Evolutionary conservation across 2,329 filamentous ascomycete genomes (phyloP).

Genomic region (Akanthomyces uredinophilus): DNA sequence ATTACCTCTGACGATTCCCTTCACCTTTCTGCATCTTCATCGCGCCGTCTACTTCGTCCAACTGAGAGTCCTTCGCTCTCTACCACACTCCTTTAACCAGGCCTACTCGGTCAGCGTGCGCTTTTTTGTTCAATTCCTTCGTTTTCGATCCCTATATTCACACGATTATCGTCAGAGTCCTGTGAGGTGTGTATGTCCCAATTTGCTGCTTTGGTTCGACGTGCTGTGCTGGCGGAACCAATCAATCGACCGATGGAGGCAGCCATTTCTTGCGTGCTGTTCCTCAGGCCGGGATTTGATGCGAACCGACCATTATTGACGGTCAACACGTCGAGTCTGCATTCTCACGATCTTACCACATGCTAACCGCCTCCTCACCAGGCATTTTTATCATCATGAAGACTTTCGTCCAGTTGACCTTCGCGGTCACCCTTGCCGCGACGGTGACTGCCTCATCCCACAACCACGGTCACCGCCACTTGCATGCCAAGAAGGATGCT

Average conservation of each 20-base stretch:
- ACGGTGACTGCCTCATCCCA: constrained; percentile 55
- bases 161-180: neutral
- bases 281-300: neutral
- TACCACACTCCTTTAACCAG: constrained; percentile 48
- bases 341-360: neutral
- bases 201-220: neutral
- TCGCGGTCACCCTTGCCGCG: constrained; percentile 48
- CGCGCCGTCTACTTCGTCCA: constrained; percentile 35
- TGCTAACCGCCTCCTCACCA: neutral
- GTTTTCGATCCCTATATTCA: constrained; percentile 19
- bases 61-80: constrained; percentile 49
- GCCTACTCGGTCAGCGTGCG: constrained; percentile 23
- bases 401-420: constrained; percentile 30
- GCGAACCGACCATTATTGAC: neutral
- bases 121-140: constrained; percentile 28
- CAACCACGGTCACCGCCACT: constrained; percentile 56
- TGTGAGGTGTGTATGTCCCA: neutral
- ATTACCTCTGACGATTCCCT: neutral
- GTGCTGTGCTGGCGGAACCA: neutral
- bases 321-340: neutral
- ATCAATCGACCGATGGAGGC: neutral
- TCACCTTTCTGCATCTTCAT: constrained; percentile 12
- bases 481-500: constrained; percentile 47
- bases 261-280: neutral
- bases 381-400: constrained; percentile 14